Base-by-base conservation (phyloP, 495 filamentous ascomycete genomes). In the Aspergillus conjunctus region DNA sequence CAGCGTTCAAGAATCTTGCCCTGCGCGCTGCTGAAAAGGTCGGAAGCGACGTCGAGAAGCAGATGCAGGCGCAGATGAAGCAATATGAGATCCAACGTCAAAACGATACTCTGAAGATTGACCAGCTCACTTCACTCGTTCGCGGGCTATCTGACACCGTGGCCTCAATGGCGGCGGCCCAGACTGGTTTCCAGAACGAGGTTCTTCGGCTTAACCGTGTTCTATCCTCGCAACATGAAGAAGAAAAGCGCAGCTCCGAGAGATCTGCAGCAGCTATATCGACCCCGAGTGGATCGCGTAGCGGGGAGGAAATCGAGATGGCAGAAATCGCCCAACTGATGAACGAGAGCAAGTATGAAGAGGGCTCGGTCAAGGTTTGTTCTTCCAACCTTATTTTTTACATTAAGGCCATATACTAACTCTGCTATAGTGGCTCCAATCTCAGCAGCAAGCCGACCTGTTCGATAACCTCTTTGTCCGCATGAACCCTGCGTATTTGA, bases 401-500 rank as follows among this genome's bases (percentile, higher is more conserved):
- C 18, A 5, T 4, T 20, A 21, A 48, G 8, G n/a, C 10, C 18
- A 18, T 48, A 11, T 57, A 34, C 45, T 61, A 58, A 58, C 58
- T 67, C 37, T 21, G 18, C 18, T 79, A 34, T 75, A 91, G 79
- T 98, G 93, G 93, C 83, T 98, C 31, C 93, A 96, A 80, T 91
- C 89, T 20, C 74, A 77, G 57, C 84, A 87, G 57, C 84, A 93
- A 64, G 81, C 81, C 18, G 86, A 88, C 56, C 76, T 98, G 32
- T 98, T 96, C 68, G 87, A 93, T 65, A 81, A 86, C 45, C 85
- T 93, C 57, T 89, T 98, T 64, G 83, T 85, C 51, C 87, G 85
- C 62, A 82, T 89, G 65, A 84, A 88, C 63, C 91, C 92, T 1
- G 70, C 77, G 4, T 95, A 90, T 69, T 73, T 97, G 56, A 78